Conservation (phyloP, 2,329 filamentous ascomycete genomes). For the Neopestalotiopsis sp. region DNA sequence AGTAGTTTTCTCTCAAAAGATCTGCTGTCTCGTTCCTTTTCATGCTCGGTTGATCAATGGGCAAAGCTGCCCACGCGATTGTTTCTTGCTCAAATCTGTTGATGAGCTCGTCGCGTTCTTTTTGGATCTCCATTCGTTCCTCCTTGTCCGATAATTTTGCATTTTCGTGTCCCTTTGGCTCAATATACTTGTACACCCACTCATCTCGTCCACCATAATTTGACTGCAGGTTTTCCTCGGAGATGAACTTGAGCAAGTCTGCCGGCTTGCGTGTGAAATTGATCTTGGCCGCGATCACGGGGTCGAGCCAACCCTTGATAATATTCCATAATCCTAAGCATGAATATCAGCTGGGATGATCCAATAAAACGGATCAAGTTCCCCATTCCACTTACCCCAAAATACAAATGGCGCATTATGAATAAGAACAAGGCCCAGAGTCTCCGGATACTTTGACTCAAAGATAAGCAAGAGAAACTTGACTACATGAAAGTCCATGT, state of each 20-base stretch:
- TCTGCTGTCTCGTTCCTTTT: not conserved
- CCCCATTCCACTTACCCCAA: slow-evolving; percentile 36
- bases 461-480: slow-evolving; percentile 83
- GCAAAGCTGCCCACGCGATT: slow-evolving; percentile 59
- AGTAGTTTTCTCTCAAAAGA: slow-evolving; percentile 58
- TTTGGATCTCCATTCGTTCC: slow-evolving; percentile 52
- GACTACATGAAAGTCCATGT: slow-evolving; percentile 78
- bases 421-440: slow-evolving; percentile 71
- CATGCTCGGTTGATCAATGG: not conserved
- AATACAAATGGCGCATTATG: slow-evolving; percentile 81
- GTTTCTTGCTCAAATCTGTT: slow-evolving; percentile 64
- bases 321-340: slow-evolving; percentile 55
- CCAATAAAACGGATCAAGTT: not conserved
- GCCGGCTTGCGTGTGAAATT: slow-evolving; percentile 69
- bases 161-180: slow-evolving; percentile 66
- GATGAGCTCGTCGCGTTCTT: slow-evolving; percentile 57
- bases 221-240: slow-evolving; percentile 61
- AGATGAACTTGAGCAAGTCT: slow-evolving; percentile 67
- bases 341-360: not conserved
- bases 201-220: slow-evolving; percentile 71
- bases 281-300: slow-evolving; percentile 74
- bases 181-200: slow-evolving; percentile 69
- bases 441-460: slow-evolving; percentile 79
- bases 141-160: slow-evolving; percentile 49
- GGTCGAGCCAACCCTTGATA: slow-evolving; percentile 78